Percentiles rank a stretch among this genome's conserved stretches.
Evolutionary conservation across 345 rosid genomes (phyloP).

Genomic region (Salix suchowensis): DNA sequence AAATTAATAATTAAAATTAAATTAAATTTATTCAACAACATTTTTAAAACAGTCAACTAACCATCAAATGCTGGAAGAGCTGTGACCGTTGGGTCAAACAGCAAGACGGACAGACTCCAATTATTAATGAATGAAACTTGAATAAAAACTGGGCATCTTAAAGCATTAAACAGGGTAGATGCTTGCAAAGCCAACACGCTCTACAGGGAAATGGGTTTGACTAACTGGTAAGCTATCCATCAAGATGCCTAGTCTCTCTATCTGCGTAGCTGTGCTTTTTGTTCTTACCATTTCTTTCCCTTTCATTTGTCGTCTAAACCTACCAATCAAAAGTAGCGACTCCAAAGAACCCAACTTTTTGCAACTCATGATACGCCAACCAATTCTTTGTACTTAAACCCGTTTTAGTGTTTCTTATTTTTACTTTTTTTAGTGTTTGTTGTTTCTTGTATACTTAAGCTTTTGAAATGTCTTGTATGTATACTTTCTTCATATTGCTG

Average conservation of each 20-base stretch:
- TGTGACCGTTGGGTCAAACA: neutral
- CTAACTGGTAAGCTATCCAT: conserved; percentile 24
- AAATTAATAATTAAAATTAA: too few relatives aligned
- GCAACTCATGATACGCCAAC: neutral
- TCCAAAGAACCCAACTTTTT: neutral
- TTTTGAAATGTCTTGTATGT: neutral
- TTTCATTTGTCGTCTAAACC: neutral
- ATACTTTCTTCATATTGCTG: neutral
- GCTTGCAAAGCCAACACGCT: conserved; percentile 12
- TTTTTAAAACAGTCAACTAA: too few relatives aligned
- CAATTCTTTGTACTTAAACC: neutral
- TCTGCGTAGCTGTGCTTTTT: neutral
- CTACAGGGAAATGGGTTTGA: conserved; percentile 30
- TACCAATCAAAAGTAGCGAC: neutral
- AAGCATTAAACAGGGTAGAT: conserved; percentile 19
- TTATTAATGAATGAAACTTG: neutral
- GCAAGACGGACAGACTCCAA: neutral
- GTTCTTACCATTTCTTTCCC: neutral
- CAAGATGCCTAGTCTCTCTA: neutral
- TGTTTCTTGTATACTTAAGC: neutral
- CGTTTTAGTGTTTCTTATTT: neutral
- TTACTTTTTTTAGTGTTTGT: neutral
- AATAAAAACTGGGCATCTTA: conserved; percentile 19
- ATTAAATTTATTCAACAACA: too few relatives aligned
- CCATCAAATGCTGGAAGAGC: neutral